Evolutionary conservation across 345 rosid species (phyloP).

Genomic region (Linum usitatissimum): DNA sequence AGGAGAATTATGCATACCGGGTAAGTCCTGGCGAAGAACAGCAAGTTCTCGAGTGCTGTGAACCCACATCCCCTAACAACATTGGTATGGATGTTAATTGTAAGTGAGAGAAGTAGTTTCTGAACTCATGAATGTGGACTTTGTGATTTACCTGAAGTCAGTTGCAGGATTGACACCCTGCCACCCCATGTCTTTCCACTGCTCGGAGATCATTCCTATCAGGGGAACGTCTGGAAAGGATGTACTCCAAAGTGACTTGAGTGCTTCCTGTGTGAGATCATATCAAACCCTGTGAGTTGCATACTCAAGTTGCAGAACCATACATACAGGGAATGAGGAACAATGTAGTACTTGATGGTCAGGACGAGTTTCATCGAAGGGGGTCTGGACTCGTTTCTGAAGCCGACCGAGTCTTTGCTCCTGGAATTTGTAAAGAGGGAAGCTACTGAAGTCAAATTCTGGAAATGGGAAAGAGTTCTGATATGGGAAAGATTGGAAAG

Average conservation of each 20-base stretch:
- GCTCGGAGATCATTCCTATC: constrained; percentile 69
- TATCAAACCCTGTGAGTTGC: not conserved
- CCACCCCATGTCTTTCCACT: constrained; percentile 99
- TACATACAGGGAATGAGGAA: not conserved
- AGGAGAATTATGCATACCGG: constrained; percentile 47
- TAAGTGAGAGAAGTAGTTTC: not conserved
- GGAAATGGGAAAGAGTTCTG: not conserved
- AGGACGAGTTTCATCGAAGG: constrained; percentile 73
- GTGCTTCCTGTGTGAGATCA: constrained; percentile 52
- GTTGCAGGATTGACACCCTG: constrained; percentile 98
- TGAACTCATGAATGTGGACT: not conserved
- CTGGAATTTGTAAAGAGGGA: constrained; percentile 16
- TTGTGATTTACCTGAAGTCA: constrained; percentile 60
- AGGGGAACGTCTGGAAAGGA: constrained; percentile 65
- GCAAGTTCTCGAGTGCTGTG: constrained; percentile 77
- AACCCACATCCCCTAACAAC: constrained; percentile 74
- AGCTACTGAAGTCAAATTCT: not conserved
- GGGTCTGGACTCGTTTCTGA: constrained; percentile 59
- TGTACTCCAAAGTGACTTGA: constrained; percentile 59
- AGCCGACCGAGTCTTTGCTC: constrained; percentile 69
- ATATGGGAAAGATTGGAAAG: no score
- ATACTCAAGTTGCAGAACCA: not conserved
- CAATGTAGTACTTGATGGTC: constrained; percentile 64
- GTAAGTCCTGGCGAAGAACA: constrained; percentile 69
- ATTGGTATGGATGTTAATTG: no score